These are phyloP conservation scores for Hysterium pulicare DNA, from an alignment of 2,329 filamentous ascomycete genomes.

Conservation along the genomic window DNA sequence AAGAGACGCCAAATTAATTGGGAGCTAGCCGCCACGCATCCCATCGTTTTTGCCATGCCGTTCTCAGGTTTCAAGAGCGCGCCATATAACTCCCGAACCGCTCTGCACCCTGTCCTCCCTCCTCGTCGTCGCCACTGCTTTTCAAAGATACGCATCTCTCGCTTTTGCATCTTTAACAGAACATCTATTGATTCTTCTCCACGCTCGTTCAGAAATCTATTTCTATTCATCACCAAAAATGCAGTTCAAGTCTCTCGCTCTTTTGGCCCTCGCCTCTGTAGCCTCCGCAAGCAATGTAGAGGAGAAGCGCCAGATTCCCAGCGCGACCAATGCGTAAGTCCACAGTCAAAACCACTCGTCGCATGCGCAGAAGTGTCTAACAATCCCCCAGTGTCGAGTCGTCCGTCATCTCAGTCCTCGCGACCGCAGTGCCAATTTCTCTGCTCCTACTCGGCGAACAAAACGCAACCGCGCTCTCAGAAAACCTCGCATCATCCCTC, in stretches of 20 bases:
- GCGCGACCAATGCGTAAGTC: conserved; percentile 14
- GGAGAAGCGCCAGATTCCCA: conserved; percentile 5
- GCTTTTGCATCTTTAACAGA: background rate
- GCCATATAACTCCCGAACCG: background rate
- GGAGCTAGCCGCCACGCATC: background rate
- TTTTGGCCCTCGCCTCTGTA: conserved; percentile 28
- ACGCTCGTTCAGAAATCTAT: conserved; percentile 23
- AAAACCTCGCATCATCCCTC: conserved; percentile 43
- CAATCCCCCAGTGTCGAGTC: conserved; percentile 19
- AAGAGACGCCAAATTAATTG: background rate
- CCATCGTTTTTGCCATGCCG: background rate
- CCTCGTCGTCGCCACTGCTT: background rate
- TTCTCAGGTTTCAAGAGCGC: background rate
- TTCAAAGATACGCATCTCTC: background rate
- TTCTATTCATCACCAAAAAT: conserved; percentile 19
- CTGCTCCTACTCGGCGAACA: conserved; percentile 39
- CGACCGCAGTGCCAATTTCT: conserved; percentile 44
- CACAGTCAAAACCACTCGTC: background rate
- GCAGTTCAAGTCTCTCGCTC: conserved; percentile 25
- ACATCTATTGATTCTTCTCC: conserved; percentile 8
- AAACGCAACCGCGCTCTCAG: conserved; percentile 40
- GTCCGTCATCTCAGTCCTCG: conserved; percentile 42
- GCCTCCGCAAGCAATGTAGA: conserved; percentile 18
- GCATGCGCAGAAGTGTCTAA: background rate
- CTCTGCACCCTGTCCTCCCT: background rate